Percentiles rank a stretch among this genome's conserved stretches.
Conservation (phyloP, 345 rosid genomes). For the Hypericum androsaemum region DNA sequence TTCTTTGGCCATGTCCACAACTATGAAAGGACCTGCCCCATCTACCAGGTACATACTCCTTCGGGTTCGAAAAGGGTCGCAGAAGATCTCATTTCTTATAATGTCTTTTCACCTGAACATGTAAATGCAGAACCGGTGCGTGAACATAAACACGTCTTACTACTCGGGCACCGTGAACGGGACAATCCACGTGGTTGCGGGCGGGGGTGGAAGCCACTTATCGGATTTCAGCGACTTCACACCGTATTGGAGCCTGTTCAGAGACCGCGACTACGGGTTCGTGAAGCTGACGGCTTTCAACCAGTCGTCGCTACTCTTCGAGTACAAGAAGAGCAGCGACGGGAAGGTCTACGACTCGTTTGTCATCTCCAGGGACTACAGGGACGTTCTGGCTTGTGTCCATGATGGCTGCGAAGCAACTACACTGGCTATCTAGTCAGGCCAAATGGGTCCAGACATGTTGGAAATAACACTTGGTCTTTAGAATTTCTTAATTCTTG, state of each 20-base stretch:
- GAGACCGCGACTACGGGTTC: constrained; percentile 70
- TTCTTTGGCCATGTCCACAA: constrained; percentile 78
- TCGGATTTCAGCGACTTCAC: constrained; percentile 35
- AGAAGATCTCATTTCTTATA: neutral
- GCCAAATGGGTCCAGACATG: no score
- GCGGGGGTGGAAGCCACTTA: constrained; percentile 76
- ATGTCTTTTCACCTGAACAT: neutral
- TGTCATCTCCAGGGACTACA: constrained; percentile 77
- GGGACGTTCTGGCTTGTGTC: constrained; percentile 67
- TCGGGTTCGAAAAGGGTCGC: neutral
- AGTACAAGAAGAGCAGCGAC: constrained; percentile 76
- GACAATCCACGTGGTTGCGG: constrained; percentile 79
- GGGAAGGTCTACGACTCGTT: constrained; percentile 74
- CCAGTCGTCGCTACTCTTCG: constrained; percentile 64
- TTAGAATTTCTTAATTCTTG: no score
- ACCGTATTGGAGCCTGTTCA: constrained; percentile 63
- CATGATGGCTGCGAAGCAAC: constrained; percentile 63
- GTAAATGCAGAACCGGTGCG: constrained; percentile 55
- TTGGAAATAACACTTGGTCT: no score
- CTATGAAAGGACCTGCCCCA: constrained; percentile 72
- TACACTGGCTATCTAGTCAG: constrained; percentile 32
- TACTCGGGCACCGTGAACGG: constrained; percentile 62
- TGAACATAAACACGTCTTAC: constrained; percentile 37
- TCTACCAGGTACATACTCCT: constrained; percentile 44
- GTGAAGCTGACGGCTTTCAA: constrained; percentile 72